Evolutionary conservation across 2,329 filamentous ascomycete species (phyloP).

Genomic region (Cladosporium cucumerinum): DNA sequence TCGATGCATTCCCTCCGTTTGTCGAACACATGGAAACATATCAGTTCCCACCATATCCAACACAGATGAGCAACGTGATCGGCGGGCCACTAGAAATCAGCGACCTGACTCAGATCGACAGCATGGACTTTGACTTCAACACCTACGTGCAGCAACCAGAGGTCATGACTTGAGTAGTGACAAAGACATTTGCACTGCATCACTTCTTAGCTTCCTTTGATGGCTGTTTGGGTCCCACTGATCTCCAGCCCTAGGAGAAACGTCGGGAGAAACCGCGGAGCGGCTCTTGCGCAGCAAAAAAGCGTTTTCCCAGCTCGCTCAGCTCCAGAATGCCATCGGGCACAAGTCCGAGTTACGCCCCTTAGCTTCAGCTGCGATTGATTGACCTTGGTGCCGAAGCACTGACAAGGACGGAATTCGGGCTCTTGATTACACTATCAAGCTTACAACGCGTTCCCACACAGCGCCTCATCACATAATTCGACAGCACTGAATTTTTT

Average conservation of each 20-base stretch:
- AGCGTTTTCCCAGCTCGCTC: background rate
- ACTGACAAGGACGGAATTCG: background rate
- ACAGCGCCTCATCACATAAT: background rate
- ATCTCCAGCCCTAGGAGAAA: conserved; percentile 5
- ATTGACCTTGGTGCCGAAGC: background rate
- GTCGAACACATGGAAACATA: conserved; percentile 1
- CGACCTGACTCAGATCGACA: conserved; percentile 20
- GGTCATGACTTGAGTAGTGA: conserved; percentile 21
- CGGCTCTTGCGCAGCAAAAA: background rate
- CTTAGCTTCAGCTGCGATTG: background rate
- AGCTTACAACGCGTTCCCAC: background rate
- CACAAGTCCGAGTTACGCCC: conserved; percentile 4
- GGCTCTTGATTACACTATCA: background rate
- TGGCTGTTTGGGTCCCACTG: conserved; percentile 9
- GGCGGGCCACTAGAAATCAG: background rate
- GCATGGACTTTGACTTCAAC: conserved; percentile 32
- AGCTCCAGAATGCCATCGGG: background rate
- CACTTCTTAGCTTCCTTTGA: background rate
- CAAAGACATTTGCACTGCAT: background rate
- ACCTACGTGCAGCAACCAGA: conserved; percentile 26
- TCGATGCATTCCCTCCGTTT: conserved; percentile 1
- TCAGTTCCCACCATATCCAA: conserved; percentile 18
- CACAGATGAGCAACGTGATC: conserved; percentile 4
- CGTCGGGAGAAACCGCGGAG: conserved; percentile 3
- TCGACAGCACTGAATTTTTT: conserved; percentile 7